These are phyloP conservation scores for Rhodotorula paludigena DNA, from an alignment of 768 basidiomycete species.

Conservation along the genomic window DNA sequence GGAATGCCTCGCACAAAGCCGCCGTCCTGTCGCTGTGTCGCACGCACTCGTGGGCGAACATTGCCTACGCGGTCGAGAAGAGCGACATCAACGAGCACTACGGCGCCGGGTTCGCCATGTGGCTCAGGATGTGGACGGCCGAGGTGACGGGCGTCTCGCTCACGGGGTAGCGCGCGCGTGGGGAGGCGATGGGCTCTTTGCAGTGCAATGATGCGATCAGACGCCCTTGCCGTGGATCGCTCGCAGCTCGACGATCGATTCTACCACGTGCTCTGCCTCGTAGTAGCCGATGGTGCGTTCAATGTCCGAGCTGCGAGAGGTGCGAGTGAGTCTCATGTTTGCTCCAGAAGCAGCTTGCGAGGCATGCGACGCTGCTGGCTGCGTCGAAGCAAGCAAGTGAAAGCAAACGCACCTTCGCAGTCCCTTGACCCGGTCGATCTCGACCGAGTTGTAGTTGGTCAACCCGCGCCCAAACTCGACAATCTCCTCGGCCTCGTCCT, in stretches of 20 bases:
- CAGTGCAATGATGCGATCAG: background rate
- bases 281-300: slow-evolving; percentile 64
- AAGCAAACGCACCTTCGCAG: slow-evolving; percentile 69
- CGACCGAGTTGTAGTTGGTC: slow-evolving; percentile 91
- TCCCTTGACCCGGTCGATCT: slow-evolving; percentile 81
- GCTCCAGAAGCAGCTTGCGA: no score
- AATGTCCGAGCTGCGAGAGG: slow-evolving; percentile 64
- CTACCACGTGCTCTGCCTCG: slow-evolving; percentile 95
- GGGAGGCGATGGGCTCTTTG: background rate
- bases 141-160: background rate
- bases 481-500: slow-evolving; percentile 60
- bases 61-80: slow-evolving; percentile 21
- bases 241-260: slow-evolving; percentile 46
- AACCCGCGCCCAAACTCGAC: slow-evolving; percentile 89
- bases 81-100: slow-evolving; percentile 9
- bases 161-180: no score
- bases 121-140: slow-evolving; percentile 16
- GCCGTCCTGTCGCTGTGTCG: background rate
- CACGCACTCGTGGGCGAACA: background rate
- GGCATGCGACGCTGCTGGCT: background rate
- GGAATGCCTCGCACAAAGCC: background rate
- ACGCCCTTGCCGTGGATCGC: background rate
- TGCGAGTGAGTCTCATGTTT: no score
- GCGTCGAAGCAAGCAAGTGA: background rate
- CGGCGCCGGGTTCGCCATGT: slow-evolving; percentile 2